A percentile compares a stretch with the other conserved stretches of the same genome.
Conservation (phyloP, 306 rosid genomes). For the Sphenostylis stenocarpa region DNA sequence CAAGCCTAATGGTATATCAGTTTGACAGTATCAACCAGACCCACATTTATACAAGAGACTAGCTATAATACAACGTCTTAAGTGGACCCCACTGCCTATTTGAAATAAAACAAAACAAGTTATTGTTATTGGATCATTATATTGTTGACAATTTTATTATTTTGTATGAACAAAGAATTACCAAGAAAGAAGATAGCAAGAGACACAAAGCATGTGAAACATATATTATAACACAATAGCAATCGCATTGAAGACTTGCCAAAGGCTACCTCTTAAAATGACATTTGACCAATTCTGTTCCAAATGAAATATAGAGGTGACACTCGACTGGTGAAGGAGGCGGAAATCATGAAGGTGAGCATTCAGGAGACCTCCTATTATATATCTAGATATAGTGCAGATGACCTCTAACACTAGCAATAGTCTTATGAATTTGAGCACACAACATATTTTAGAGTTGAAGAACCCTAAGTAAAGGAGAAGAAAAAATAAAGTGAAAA, state of each 20-base stretch:
- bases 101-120: background rate
- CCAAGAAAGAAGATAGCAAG: background rate
- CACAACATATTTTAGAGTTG: too few relatives aligned
- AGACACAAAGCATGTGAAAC: background rate
- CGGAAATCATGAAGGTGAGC: too few relatives aligned
- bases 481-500: too few relatives aligned
- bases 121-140: background rate
- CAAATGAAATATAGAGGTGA: background rate
- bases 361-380: too few relatives aligned
- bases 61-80: too few relatives aligned
- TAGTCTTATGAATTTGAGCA: too few relatives aligned
- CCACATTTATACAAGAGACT: constrained; percentile 1
- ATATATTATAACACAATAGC: background rate
- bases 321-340: background rate
- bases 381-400: too few relatives aligned
- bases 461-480: too few relatives aligned
- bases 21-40: constrained; percentile 8
- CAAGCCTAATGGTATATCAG: background rate
- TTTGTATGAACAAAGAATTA: background rate
- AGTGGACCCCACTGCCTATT: background rate
- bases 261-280: background rate
- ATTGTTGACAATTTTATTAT: background rate
- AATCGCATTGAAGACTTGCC: background rate
- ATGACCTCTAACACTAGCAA: too few relatives aligned
- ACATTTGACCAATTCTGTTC: background rate